Evolutionary conservation across 371 early-diverging fungal species (phyloP).

Genomic region (Mortierella sp.): DNA sequence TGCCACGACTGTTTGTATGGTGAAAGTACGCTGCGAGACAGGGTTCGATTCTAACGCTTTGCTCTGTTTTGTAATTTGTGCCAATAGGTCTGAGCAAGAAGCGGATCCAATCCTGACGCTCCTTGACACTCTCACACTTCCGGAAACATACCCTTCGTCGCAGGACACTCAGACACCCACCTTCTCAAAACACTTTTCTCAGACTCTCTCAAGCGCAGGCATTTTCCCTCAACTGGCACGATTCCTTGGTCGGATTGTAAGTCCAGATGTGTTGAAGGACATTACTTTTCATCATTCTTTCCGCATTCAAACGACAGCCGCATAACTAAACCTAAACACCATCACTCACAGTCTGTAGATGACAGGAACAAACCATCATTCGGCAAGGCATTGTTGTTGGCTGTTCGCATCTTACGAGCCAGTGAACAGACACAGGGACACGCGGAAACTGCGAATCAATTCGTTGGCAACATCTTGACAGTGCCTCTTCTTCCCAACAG

Average conservation of each 20-base stretch:
- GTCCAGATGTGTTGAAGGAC: neutral
- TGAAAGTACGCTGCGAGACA: neutral
- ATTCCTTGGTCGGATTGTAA: conserved; percentile 32
- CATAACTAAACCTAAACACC: neutral
- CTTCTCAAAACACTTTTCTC: conserved; percentile 13
- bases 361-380: conserved; percentile 34
- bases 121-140: conserved; percentile 24
- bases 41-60: neutral
- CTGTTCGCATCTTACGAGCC: conserved; percentile 30
- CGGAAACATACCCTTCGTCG: conserved; percentile 19
- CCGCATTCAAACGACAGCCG: neutral
- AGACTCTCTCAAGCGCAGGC: conserved; percentile 11
- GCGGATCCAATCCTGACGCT: conserved; percentile 20
- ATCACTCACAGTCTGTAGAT: conserved; percentile 29
- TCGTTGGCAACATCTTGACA: conserved; percentile 57
- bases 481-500: conserved; percentile 61
- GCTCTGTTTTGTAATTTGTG: neutral
- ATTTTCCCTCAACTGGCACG: conserved; percentile 16
- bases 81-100: conserved; percentile 37
- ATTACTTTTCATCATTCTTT: neutral
- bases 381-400: conserved; percentile 22
- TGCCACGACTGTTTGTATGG: neutral
- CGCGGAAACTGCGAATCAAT: conserved; percentile 22
- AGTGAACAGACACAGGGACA: conserved; percentile 11
- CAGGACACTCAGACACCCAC: neutral